phyloP scores from a whole-genome alignment of 2,329 filamentous ascomycete species.

The Cadophora gregata region DNA sequence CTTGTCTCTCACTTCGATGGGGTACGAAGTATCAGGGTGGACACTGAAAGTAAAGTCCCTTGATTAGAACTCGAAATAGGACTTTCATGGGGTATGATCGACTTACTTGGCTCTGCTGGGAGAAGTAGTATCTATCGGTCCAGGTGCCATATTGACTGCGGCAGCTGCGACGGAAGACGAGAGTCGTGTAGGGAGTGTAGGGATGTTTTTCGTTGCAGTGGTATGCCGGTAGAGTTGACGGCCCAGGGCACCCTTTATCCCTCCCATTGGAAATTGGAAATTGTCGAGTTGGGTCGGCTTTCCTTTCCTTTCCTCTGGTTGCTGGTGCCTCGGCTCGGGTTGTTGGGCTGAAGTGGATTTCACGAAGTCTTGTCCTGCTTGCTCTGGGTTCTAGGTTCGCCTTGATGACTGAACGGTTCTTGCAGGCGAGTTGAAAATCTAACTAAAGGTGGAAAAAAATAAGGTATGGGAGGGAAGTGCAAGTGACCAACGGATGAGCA shows the following conservation, averaged over 20 bases:
- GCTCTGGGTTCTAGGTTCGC: background rate
- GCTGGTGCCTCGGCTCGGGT: constrained; percentile 7
- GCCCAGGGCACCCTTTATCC: background rate
- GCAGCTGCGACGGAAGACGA: constrained; percentile 20
- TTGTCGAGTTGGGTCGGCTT: background rate
- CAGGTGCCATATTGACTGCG: constrained; percentile 26
- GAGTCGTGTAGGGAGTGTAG: background rate
- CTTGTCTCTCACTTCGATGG: constrained; percentile 35
- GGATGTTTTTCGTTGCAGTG: background rate
- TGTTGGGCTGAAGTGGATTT: background rate
- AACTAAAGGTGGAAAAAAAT: background rate
- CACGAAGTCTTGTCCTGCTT: background rate
- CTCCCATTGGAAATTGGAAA: constrained; percentile 1
- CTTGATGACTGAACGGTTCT: background rate
- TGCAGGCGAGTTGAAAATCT: background rate
- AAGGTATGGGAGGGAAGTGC: background rate
- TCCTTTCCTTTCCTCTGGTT: background rate
- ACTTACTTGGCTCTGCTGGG: constrained; percentile 24
- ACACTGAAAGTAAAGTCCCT: constrained; percentile 3
- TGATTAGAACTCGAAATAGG: background rate
- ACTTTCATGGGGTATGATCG: background rate
- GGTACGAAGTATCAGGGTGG: constrained; percentile 40
- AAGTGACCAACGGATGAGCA: background rate
- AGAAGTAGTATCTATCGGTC: background rate
- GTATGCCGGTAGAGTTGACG: constrained; percentile 4